phyloP scores from a whole-genome alignment of 225 moss, liverwort and hornwort genomes.

The Lunularia cruciata region DNA sequence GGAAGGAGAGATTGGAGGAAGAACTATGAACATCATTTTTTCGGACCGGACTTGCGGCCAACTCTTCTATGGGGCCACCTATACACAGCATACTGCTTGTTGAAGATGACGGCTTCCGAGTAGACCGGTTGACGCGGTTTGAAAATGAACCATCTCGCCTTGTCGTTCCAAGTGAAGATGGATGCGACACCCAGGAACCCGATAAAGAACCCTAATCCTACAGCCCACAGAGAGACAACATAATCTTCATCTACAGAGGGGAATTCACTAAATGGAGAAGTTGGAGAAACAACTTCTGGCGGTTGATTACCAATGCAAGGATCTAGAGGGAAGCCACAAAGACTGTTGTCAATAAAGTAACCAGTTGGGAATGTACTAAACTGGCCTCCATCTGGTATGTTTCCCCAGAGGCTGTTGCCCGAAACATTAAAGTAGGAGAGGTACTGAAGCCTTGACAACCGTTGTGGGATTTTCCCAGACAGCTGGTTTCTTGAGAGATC shows the following conservation, averaged over 20 bases:
- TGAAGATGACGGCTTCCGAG: constrained; percentile 34
- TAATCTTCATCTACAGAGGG: not conserved
- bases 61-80: constrained; percentile 36
- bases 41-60: not conserved
- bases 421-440: constrained; percentile 45
- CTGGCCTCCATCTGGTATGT: constrained; percentile 40
- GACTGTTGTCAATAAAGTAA: constrained; percentile 33
- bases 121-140: constrained; percentile 33
- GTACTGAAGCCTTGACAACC: constrained; percentile 11
- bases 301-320: constrained; percentile 1
- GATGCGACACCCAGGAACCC: constrained; percentile 32
- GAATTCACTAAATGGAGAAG: too few relatives aligned
- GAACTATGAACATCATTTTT: not conserved
- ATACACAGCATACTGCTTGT: constrained; percentile 39
- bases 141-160: constrained; percentile 30
- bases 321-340: constrained; percentile 41
- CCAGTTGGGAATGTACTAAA: constrained; percentile 28
- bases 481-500: constrained; percentile 41
- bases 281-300: not conserved
- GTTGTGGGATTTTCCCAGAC: constrained; percentile 29
- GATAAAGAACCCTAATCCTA: constrained; percentile 34
- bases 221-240: constrained; percentile 16
- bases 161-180: constrained; percentile 29
- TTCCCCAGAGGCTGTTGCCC: constrained; percentile 36
- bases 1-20: not conserved